A percentile compares a stretch with the other conserved stretches of the same genome.
Evolutionary conservation across 1,284 basidiomycete species (phyloP).

Genomic region (Gymnopus androsaceus): DNA sequence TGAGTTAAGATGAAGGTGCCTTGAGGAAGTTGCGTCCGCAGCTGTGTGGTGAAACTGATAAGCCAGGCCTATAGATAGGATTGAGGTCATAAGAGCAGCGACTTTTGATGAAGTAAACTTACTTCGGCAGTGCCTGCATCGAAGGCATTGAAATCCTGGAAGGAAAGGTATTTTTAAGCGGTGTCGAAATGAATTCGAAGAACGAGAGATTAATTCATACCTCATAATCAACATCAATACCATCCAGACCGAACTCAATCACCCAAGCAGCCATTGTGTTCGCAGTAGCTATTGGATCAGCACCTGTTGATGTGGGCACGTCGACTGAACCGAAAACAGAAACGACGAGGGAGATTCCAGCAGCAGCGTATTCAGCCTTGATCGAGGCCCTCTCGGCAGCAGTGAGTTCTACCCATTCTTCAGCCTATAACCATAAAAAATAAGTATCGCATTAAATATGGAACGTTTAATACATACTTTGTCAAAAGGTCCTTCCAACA

Average conservation of each 20-base stretch:
- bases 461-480: constrained; percentile 31
- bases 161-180: neutral
- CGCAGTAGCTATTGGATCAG: constrained; percentile 48
- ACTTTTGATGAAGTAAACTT: neutral
- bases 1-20: constrained; percentile 45
- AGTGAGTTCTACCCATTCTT: constrained; percentile 42
- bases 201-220: constrained; percentile 22
- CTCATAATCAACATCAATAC: constrained; percentile 59
- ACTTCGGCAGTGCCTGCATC: constrained; percentile 39
- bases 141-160: constrained; percentile 49
- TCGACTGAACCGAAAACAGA: constrained; percentile 59
- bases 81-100: neutral
- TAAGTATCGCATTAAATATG: neutral
- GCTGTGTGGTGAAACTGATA: constrained; percentile 44
- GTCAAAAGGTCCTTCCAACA: constrained; percentile 51
- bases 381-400: constrained; percentile 43
- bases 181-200: neutral
- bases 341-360: constrained; percentile 59
- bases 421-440: constrained; percentile 25
- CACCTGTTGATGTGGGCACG: constrained; percentile 46
- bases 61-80: constrained; percentile 41
- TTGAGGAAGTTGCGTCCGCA: constrained; percentile 40
- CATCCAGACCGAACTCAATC: constrained; percentile 52
- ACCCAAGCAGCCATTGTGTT: constrained; percentile 54
- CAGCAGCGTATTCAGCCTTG: constrained; percentile 51